Base-by-base conservation (phyloP, 2,329 filamentous ascomycete genomes). In the Penicillium hordei region DNA sequence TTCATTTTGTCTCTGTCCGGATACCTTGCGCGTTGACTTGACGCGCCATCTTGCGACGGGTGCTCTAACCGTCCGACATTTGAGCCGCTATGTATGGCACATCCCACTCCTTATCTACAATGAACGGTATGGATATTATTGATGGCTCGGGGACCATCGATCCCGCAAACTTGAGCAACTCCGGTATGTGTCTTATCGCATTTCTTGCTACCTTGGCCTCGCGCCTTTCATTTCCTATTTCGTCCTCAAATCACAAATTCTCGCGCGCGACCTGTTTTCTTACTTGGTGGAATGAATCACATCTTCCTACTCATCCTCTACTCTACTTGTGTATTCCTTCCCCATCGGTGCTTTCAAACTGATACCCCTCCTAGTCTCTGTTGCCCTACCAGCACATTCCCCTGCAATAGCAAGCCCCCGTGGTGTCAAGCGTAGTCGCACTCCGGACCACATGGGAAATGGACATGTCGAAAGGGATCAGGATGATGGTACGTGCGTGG, bases 91-190 rank as follows among this genome's bases (percentile, higher is more conserved):
- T 81, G 75, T 81, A 81, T 73, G 75, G 76, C 70, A 73, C 77
- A 54, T 70, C 76, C 65, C 76, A 78, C 60, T 73, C 76, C 49
- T 68, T 74, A 81, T 82, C 85, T 77, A 83, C 87, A 76, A 88
- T 88, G 82, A 88, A 87, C 81, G 86, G 86, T 78, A 74, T 82
- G 68, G 77, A 78, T 57, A 72, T 78, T 60, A 80, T 83, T 70
- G 89, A 89, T 84, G 89, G 90, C 75, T 89, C 89, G 81, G 90
- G 89, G 75, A 95, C 91, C 73, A 94, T 96, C 82, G 91, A 95
- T 82, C 91, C 91, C 75, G 90, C 90, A 72, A 90, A 89, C 64
- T 83, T 96, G 80, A 91, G 89, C 80, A 88, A 87, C 74, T 81
- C 87, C 81, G 86, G 89, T 93, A 87, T 70, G 76, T 69, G 43